These are phyloP conservation scores for Paecilomyces sp. DNA, from an alignment of 2,329 filamentous ascomycete genomes.

Conservation along the genomic window DNA sequence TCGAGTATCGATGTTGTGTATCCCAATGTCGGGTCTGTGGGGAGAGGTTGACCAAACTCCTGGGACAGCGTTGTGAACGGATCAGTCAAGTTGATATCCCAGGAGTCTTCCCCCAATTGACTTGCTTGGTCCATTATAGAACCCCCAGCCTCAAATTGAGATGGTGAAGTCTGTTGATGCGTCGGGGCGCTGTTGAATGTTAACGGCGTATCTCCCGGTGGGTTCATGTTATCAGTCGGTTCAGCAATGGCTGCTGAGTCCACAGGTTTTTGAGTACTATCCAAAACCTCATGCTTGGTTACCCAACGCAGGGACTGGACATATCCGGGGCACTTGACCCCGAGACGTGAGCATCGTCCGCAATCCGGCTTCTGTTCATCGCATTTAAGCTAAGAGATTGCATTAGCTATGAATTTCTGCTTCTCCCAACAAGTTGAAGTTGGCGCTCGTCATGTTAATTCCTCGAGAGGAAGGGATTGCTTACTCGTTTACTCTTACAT, in stretches of 20 bases:
- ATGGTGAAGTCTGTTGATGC: slow-evolving; percentile 1
- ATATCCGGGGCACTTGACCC: slow-evolving; percentile 31
- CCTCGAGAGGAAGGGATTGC: slow-evolving; percentile 4
- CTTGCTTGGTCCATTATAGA: slow-evolving; percentile 9
- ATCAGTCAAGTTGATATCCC: slow-evolving; percentile 24
- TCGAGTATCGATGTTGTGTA: slow-evolving; percentile 13
- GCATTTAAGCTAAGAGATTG: slow-evolving; percentile 27
- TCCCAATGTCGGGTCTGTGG: slow-evolving; percentile 10
- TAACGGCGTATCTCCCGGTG: neutral
- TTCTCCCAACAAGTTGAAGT: neutral
- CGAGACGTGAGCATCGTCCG: slow-evolving; percentile 29
- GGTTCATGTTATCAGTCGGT: neutral
- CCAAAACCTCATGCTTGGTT: slow-evolving; percentile 22
- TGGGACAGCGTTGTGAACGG: slow-evolving; percentile 17
- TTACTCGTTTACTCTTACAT: slow-evolving; percentile 34
- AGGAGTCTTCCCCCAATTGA: slow-evolving; percentile 21
- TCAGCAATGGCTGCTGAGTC: neutral
- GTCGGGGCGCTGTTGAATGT: slow-evolving; percentile 1
- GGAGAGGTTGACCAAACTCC: slow-evolving; percentile 5
- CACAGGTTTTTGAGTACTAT: slow-evolving; percentile 1
- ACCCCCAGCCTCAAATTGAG: neutral
- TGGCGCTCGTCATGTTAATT: neutral
- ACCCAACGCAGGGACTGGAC: slow-evolving; percentile 31
- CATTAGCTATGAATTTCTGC: neutral
- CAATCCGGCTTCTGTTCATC: slow-evolving; percentile 33